Evolutionary conservation across 2,329 filamentous ascomycete genomes (phyloP).

Genomic region (Arthrobotrys pseudoclavata): DNA sequence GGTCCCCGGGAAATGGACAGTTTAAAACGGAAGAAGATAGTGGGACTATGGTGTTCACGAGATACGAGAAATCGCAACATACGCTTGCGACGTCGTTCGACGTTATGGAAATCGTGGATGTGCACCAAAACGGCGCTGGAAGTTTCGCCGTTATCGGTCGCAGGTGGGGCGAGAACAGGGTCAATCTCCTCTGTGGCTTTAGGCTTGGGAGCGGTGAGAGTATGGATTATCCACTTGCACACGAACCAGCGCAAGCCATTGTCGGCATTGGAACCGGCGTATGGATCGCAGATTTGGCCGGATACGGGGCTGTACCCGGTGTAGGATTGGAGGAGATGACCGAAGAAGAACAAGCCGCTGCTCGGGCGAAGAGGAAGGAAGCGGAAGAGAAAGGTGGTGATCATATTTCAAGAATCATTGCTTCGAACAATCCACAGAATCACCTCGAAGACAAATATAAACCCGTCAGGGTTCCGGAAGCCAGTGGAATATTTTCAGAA

Average conservation of each 20-base stretch:
- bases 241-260: conserved; percentile 42
- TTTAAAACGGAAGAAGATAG: conserved; percentile 51
- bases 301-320: conserved; percentile 48
- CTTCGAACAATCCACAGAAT: conserved; percentile 6
- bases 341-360: conserved; percentile 24
- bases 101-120: conserved; percentile 55
- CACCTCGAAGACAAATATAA: conserved; percentile 24
- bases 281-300: conserved; percentile 55
- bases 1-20: conserved; percentile 51
- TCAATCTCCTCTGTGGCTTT: conserved; percentile 53
- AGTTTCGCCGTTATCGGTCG: conserved; percentile 53
- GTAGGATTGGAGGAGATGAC: conserved; percentile 44
- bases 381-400: conserved; percentile 5
- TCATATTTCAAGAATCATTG: conserved; percentile 12
- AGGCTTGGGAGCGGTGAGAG: conserved; percentile 51
- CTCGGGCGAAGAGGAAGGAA: background rate
- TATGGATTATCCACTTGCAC: conserved; percentile 47
- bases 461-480: conserved; percentile 32
- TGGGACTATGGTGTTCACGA: conserved; percentile 57
- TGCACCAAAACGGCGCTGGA: conserved; percentile 46
- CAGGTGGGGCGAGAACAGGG: conserved; percentile 54
- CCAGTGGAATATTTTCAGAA: conserved; percentile 50
- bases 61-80: conserved; percentile 55
- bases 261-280: conserved; percentile 48
- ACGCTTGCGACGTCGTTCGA: conserved; percentile 53